These are phyloP conservation scores for Cutaneotrichosporon arboriforme DNA, from an alignment of 1,284 basidiomycete genomes.

Conservation along the genomic window DNA sequence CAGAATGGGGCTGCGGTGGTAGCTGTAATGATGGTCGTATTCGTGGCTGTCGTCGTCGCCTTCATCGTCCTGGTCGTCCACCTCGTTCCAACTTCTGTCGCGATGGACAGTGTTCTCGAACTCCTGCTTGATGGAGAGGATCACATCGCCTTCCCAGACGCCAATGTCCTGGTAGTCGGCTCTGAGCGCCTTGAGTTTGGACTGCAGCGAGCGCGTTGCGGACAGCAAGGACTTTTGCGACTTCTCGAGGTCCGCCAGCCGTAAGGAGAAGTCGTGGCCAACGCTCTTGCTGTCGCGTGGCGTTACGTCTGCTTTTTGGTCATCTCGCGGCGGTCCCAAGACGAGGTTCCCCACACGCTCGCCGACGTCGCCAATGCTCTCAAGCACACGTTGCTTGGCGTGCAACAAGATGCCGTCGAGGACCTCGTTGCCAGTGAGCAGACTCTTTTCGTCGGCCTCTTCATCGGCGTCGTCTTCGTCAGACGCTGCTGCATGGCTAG, in stretches of 20 bases:
- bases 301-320: too few relatives aligned
- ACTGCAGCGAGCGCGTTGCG: neutral
- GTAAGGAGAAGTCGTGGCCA: neutral
- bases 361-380: constrained; percentile 30
- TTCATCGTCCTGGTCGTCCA: neutral
- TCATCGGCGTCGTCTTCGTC: neutral
- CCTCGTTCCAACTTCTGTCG: neutral
- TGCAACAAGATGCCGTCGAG: constrained; percentile 47
- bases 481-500: too few relatives aligned
- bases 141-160: constrained; percentile 46
- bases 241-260: constrained; percentile 1
- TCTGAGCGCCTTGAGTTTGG: neutral
- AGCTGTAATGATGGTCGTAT: neutral
- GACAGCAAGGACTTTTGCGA: neutral
- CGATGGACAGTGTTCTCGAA: constrained; percentile 16
- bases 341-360: too few relatives aligned
- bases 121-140: constrained; percentile 62
- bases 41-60: neutral
- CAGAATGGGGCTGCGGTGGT: neutral
- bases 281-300: too few relatives aligned
- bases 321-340: too few relatives aligned
- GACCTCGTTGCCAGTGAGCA: constrained; percentile 31
- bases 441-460: neutral
- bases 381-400: constrained; percentile 44
- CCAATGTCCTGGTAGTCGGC: neutral